Conservation (phyloP, 345 rosid genomes). For the Turnera subulata region DNA sequence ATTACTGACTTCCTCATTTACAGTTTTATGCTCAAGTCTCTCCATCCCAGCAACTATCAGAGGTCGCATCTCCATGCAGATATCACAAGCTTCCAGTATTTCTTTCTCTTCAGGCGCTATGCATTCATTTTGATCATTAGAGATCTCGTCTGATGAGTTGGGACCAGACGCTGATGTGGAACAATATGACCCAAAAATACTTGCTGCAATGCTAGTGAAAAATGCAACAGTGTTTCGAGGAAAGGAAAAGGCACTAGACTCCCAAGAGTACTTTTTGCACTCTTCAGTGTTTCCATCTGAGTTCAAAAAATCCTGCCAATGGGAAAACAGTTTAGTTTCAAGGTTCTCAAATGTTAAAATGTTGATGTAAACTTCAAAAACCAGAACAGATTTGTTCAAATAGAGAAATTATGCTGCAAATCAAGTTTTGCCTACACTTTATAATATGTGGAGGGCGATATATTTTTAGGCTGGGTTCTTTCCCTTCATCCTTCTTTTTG, state of each 20-base stretch:
- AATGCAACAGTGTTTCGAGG: slow-evolving; percentile 67
- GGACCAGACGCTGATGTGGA: slow-evolving; percentile 38
- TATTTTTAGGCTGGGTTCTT: no score
- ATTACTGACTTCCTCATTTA: slow-evolving; percentile 28
- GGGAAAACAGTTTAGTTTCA: slow-evolving; percentile 12
- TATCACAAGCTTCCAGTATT: slow-evolving; percentile 28
- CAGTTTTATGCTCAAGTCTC: slow-evolving; percentile 13
- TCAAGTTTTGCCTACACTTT: no score
- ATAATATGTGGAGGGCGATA: not conserved
- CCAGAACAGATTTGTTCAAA: not conserved
- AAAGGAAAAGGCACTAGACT: slow-evolving; percentile 42
- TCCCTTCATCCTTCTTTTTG: no score
- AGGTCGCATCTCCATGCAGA: slow-evolving; percentile 30
- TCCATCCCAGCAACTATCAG: slow-evolving; percentile 23
- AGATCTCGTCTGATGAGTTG: slow-evolving; percentile 25
- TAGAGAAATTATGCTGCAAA: not conserved
- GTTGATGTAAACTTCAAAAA: not conserved
- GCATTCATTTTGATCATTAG: slow-evolving; percentile 38
- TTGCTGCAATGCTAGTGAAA: slow-evolving; percentile 47
- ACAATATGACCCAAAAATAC: slow-evolving; percentile 51
- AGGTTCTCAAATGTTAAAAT: not conserved
- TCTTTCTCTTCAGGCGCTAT: slow-evolving; percentile 27
- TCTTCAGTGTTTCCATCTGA: slow-evolving; percentile 31
- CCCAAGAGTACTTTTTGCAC: slow-evolving; percentile 26
- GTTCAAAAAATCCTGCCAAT: slow-evolving; percentile 47